These are phyloP conservation scores for Boletus rubescentipes DNA, from an alignment of 768 basidiomycete species.

Conservation along the genomic window DNA sequence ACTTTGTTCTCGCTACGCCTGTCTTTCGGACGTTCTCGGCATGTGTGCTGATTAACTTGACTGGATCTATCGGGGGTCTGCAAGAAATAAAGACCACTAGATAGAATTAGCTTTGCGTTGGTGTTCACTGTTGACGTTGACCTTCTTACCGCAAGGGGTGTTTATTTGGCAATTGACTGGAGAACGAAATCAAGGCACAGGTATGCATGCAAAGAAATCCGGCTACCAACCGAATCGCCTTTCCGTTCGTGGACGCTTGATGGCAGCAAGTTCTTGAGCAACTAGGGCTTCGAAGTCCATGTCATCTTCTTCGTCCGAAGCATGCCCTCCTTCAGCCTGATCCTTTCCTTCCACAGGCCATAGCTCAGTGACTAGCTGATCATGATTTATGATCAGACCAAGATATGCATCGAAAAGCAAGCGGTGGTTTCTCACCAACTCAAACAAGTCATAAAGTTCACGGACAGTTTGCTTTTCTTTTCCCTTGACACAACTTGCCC, in stretches of 20 bases:
- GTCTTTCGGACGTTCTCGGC: constrained; percentile 60
- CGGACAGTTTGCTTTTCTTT: constrained; percentile 77
- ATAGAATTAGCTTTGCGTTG: neutral
- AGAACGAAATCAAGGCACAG: constrained; percentile 3
- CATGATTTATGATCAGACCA: constrained; percentile 16
- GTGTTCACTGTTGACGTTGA: constrained; percentile 1
- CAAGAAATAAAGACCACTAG: constrained; percentile 81
- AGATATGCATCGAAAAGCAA: neutral
- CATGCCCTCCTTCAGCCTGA: constrained; percentile 23
- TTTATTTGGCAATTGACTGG: constrained; percentile 76
- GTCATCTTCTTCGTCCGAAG: constrained; percentile 37
- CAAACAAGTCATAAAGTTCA: constrained; percentile 78
- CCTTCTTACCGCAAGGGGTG: constrained; percentile 65
- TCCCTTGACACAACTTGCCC: constrained; percentile 85
- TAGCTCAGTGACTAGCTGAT: constrained; percentile 65
- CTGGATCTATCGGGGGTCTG: constrained; percentile 74
- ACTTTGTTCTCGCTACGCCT: constrained; percentile 68
- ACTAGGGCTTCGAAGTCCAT: constrained; percentile 70
- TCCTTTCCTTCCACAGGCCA: constrained; percentile 53
- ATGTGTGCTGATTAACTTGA: constrained; percentile 63
- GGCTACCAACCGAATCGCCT: constrained; percentile 59
- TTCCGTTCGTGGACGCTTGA: constrained; percentile 65
- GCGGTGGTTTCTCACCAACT: constrained; percentile 51
- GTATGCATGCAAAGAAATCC: neutral
- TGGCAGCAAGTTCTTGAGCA: constrained; percentile 64